A percentile compares a stretch with the other conserved stretches of the same genome.
These are phyloP conservation scores for Quercus ilex DNA, from an alignment of 306 rosid species.

Conservation along the genomic window DNA sequence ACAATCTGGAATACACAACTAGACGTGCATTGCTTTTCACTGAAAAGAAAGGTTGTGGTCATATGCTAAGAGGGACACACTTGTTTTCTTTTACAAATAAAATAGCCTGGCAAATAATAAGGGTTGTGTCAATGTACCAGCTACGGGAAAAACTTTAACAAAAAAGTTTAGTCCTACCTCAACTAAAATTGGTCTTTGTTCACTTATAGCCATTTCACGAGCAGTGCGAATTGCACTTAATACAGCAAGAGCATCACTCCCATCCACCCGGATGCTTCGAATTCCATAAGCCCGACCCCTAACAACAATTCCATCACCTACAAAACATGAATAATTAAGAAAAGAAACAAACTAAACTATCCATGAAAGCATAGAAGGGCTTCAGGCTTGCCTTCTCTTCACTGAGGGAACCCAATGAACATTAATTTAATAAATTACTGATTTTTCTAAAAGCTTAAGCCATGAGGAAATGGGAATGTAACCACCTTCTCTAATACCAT, in stretches of 20 bases:
- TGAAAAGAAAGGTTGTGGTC: background rate
- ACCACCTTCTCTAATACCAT: no score
- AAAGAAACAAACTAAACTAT: background rate
- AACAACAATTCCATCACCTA: conserved; percentile 76
- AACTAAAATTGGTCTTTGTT: conserved; percentile 57
- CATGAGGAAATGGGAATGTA: no score
- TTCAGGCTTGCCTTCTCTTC: no score
- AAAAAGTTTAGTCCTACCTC: conserved; percentile 41
- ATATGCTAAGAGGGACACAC: background rate
- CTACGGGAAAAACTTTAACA: background rate
- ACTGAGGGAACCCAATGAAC: no score
- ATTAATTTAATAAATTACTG: no score
- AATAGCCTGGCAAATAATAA: no score
- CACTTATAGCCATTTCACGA: conserved; percentile 53
- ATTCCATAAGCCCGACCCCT: conserved; percentile 70
- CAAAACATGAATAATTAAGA: conserved; percentile 8
- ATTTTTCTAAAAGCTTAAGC: no score
- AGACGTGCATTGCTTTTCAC: background rate
- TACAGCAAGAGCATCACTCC: conserved; percentile 74
- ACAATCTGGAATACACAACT: background rate
- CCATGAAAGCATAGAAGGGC: background rate
- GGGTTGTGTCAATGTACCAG: no score
- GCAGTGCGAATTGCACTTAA: conserved; percentile 57
- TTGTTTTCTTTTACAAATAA: no score
- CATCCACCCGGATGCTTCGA: conserved; percentile 64